A percentile compares a stretch with the other conserved stretches of the same genome.
Conservation (phyloP, 2,329 filamentous ascomycete genomes). For the Arthrinium puccinioides region DNA sequence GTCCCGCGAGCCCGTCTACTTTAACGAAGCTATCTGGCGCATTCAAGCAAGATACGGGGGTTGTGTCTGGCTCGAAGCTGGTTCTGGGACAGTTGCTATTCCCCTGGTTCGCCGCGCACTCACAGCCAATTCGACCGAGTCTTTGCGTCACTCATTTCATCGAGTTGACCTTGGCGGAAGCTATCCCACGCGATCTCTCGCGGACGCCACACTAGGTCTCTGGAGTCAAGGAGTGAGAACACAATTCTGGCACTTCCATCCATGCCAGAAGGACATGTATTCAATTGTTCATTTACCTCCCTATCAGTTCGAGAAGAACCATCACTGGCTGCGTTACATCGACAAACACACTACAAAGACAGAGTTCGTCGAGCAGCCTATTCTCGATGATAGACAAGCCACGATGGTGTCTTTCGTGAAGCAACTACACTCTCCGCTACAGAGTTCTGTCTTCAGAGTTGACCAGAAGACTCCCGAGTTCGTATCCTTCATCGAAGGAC, state of each 20-base stretch:
- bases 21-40: conserved; percentile 16
- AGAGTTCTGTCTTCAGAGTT: not conserved
- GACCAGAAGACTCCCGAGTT: not conserved
- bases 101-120: not conserved
- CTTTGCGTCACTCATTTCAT: not conserved
- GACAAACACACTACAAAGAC: not conserved
- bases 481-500: not conserved
- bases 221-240: not conserved
- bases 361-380: not conserved
- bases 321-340: not conserved
- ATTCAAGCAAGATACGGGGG: conserved; percentile 10
- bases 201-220: not conserved
- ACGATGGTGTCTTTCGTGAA: not conserved
- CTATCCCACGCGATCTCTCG: not conserved
- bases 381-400: not conserved
- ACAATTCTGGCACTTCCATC: not conserved
- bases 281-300: not conserved
- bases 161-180: not conserved
- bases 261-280: not conserved
- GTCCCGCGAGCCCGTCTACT: conserved; percentile 20
- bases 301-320: not conserved
- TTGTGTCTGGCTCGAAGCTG: conserved; percentile 26
- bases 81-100: not conserved
- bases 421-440: not conserved
- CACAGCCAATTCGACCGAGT: not conserved